Evolutionary conservation across 2,329 filamentous ascomycete genomes (phyloP), one percentile per base, ranked within the genome.

Genomic region (Penicillium vulpinum): DNA sequence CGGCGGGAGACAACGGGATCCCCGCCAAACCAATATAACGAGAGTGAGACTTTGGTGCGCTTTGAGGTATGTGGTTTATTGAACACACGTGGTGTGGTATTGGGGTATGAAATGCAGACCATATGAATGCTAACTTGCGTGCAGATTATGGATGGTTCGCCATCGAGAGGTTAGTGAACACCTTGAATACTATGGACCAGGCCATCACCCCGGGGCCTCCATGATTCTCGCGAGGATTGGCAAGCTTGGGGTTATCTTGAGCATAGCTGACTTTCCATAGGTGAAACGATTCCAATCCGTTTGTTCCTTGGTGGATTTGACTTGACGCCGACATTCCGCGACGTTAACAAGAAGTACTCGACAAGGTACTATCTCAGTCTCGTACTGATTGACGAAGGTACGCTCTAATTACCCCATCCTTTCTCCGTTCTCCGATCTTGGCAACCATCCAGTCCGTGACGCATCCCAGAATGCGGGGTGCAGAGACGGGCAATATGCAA

Each of bases 331-430:
- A 99, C 94, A 13, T 99, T 99, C 85, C 90, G 94, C 61, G 94
- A 99, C 75, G 95, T 99, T 66, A 99, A 99, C 85, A 99, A 99
- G 83, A 99, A 99, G 79, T 99, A 96, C 77, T 97, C 93, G 26
- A 97, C 93, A 36, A 85, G 94, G 70, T 99, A 99, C 79, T 99
- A 99, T 78, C 85, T 99, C 61, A 97, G 92, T 73, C 80, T 99
- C 61, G 94, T 99, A 22, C 83, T 97, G 65, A 97, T 97, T 66
- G 92, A 97, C 70, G 92, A 97, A 85, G 91, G 91, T 90, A 77
- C 13, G 58, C 46, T 22, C 8, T 9, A 29, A 41, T 36, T 21
- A 35, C 9, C 41, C 28, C 8, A 31, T 31, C 16, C 16, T 24
- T 16, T 43, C 38, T 43, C 18, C 31, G 7, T 49, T 15, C 35